Evolutionary conservation across 129 eudicot genomes (phyloP).

Genomic region (Sambucus nigra): DNA sequence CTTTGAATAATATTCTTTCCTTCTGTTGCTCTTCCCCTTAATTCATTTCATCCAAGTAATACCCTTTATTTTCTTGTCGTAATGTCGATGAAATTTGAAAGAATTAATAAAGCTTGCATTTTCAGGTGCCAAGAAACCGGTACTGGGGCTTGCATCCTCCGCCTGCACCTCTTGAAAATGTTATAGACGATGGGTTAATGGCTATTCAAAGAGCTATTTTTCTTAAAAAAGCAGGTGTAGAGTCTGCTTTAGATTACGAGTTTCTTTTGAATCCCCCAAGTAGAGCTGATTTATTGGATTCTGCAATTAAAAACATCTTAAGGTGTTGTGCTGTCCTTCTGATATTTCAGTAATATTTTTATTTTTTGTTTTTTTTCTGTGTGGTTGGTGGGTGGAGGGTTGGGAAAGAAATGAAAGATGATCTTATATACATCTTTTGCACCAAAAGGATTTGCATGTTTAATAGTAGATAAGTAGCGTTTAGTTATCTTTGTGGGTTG

Average conservation of each 20-base stretch:
- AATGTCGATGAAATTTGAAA: background rate
- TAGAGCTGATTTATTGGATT: conserved; percentile 70
- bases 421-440: background rate
- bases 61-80: background rate
- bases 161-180: conserved; percentile 75
- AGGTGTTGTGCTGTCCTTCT: conserved; percentile 36
- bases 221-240: conserved; percentile 90
- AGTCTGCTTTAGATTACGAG: conserved; percentile 69
- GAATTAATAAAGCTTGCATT: background rate
- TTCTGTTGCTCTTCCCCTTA: background rate
- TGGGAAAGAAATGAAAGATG: too few species aligned
- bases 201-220: conserved; percentile 83
- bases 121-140: conserved; percentile 84
- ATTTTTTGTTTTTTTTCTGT: background rate
- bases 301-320: conserved; percentile 71
- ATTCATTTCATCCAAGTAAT: background rate
- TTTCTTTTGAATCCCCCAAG: conserved; percentile 68
- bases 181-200: conserved; percentile 80
- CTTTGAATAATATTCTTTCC: background rate
- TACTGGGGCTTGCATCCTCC: conserved; percentile 99
- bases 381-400: background rate
- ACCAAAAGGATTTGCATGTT: background rate
- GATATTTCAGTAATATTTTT: background rate
- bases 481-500: background rate
- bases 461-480: background rate